These are phyloP conservation scores for Zygosaccharomyces pseudorouxii DNA, from an alignment of 805 yeast species.

Conservation along the genomic window DNA sequence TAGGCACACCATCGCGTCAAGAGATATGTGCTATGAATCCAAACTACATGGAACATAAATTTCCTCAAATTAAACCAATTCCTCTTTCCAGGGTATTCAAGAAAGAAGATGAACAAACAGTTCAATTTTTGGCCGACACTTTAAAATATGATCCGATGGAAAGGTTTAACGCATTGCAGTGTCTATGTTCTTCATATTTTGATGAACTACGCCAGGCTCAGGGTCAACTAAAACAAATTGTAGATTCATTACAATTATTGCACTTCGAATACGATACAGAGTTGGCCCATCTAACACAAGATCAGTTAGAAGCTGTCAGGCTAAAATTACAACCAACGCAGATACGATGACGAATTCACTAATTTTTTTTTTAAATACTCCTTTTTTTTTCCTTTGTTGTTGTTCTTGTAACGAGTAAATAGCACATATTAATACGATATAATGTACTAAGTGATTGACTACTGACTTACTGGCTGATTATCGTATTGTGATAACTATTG, in stretches of 20 bases:
- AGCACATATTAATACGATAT: neutral
- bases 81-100: slow-evolving; percentile 66
- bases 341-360: slow-evolving; percentile 12
- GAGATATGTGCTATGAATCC: slow-evolving; percentile 95
- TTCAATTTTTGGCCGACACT: slow-evolving; percentile 51
- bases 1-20: slow-evolving; percentile 92
- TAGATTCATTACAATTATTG: slow-evolving; percentile 24
- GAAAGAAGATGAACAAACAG: slow-evolving; percentile 42
- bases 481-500: no score
- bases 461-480: neutral
- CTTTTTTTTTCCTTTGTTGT: neutral
- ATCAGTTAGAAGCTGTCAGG: slow-evolving; percentile 29
- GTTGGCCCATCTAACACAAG: slow-evolving; percentile 26
- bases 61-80: slow-evolving; percentile 80
- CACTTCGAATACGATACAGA: slow-evolving; percentile 29
- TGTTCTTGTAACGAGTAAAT: neutral
- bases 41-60: slow-evolving; percentile 93
- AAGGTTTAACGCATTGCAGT: slow-evolving; percentile 51
- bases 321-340: slow-evolving; percentile 17
- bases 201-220: slow-evolving; percentile 30
- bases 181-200: slow-evolving; percentile 30
- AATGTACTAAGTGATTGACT: neutral
- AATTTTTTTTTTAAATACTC: neutral
- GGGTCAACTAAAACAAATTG: slow-evolving; percentile 17
- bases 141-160: slow-evolving; percentile 66